Base-by-base conservation (phyloP, 2,329 filamentous ascomycete genomes). In the Aspergillus oerlinghausenensis region DNA sequence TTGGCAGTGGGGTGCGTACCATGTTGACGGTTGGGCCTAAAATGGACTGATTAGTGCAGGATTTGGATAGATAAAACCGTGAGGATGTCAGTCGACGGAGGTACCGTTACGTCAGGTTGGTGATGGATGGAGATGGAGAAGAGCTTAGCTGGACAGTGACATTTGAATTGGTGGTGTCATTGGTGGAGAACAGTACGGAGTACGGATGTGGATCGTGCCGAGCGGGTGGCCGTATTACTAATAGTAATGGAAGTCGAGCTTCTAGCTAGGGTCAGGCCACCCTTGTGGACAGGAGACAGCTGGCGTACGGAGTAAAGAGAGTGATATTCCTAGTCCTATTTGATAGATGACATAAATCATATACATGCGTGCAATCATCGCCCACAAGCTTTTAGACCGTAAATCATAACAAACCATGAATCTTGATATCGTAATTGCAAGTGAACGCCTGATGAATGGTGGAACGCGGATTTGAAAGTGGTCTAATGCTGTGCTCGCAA, bases 1-100 rank as follows among this genome's bases (percentile, higher is more conserved):
- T 26, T 38, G 42, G 26, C 17, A 52, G 4, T 17, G 14, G 32
- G 21, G 21, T 14, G 35, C 35, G n/a, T 55, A 67, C 66, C 66
- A 68, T 68, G 21, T 51, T 42, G 49, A 50, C 23, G 29, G 19
- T 57, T 14, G 11, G 45, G 19, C 8, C 14, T 14, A 29, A 14
- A 25, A 6, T 35, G 10, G 8, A 21, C n/a, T 19, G n/a, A 43
- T 43, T 38, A 17, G 32, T 38, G 14, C 5, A 17, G 32, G 32
- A 35, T 35, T 35, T 35, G 6, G 11, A 35, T 17, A 6, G 11
- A 17, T 35, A 4, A 6, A 17, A 6, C 11, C 32, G 1, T 2
- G 4, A 35, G 32, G 32, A 35, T 4, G 32, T 35, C 5, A 35
- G 32, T 17, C 11, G 32, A 35, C 11, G 11, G 32, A 14, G 32